A percentile compares a stretch with the other conserved stretches of the same genome.
Conservation (phyloP, 352 stramenopile genomes). For the Pythium pectinolyticum region DNA sequence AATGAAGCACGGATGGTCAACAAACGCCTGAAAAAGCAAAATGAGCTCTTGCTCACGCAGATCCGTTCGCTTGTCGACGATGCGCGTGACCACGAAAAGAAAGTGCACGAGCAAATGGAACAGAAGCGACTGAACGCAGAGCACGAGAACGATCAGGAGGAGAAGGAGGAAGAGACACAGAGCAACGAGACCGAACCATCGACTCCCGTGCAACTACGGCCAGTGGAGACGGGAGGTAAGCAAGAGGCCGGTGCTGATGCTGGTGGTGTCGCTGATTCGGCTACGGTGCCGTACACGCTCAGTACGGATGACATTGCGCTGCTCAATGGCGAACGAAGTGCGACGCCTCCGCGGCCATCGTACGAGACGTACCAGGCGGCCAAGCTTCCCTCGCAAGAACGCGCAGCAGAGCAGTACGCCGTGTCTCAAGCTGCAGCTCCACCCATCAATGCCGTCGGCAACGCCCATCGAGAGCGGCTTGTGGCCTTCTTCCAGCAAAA, state of each 20-base stretch:
- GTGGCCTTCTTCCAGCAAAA: conserved; percentile 63
- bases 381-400: not conserved
- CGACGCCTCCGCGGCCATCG: not conserved
- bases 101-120: conserved; percentile 34
- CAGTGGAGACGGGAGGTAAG: no score
- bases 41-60: conserved; percentile 76
- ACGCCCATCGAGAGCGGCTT: conserved; percentile 50
- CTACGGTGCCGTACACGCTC: conserved; percentile 63
- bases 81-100: conserved; percentile 49
- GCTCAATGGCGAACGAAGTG: conserved; percentile 52
- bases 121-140: conserved; percentile 20
- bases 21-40: conserved; percentile 77
- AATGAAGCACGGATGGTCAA: conserved; percentile 88
- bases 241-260: no score
- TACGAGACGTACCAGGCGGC: not conserved
- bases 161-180: conserved; percentile 10
- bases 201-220: no score
- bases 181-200: conserved; percentile 6
- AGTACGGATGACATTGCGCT: conserved; percentile 69
- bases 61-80: conserved; percentile 76
- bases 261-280: no score
- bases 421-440: not conserved
- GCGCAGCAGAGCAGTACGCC: not conserved
- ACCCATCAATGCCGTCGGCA: conserved; percentile 19
- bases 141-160: conserved; percentile 11